Conservation (phyloP, 2,329 filamentous ascomycete genomes). For the Metarhizium rileyi region DNA sequence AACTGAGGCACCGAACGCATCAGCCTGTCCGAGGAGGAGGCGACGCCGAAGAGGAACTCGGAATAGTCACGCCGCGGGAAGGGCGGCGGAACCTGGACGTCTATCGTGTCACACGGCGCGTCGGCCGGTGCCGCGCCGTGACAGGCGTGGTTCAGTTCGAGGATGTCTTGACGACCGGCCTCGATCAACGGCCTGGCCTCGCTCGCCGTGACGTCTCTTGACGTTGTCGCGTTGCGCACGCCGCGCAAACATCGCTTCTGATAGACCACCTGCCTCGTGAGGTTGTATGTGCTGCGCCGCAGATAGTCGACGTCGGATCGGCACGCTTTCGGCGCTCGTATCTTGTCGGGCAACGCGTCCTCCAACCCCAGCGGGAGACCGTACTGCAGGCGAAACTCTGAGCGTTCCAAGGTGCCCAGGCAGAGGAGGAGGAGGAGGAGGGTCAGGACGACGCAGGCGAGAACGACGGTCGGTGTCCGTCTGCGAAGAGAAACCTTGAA, state of each 20-base stretch:
- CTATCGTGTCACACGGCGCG: conserved; percentile 30
- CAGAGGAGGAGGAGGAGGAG: conserved; percentile 2
- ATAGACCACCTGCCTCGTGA: conserved; percentile 34
- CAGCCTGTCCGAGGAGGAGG: conserved; percentile 41
- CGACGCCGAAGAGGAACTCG: conserved; percentile 48
- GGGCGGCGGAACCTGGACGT: conserved; percentile 35
- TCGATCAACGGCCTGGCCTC: conserved; percentile 28
- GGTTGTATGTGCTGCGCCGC: conserved; percentile 17
- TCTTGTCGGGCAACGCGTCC: conserved; percentile 11
- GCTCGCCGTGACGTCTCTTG: conserved; percentile 28
- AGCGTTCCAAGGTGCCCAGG: conserved; percentile 5
- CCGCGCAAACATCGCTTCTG: conserved; percentile 35
- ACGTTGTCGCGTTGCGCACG: conserved; percentile 19
- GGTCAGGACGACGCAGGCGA: neutral
- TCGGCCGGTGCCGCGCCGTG: conserved; percentile 7
- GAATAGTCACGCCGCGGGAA: conserved; percentile 33
- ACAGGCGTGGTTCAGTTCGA: conserved; percentile 20
- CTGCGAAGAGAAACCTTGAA: conserved; percentile 6
- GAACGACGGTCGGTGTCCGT: neutral
- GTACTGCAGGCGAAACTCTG: conserved; percentile 7
- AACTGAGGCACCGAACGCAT: conserved; percentile 40
- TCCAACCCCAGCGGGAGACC: conserved; percentile 14
- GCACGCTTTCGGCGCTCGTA: conserved; percentile 13
- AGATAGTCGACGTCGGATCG: conserved; percentile 19
- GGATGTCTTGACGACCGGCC: conserved; percentile 15